A percentile compares a stretch with the other conserved stretches of the same genome.
These are phyloP conservation scores for Crataegus laevigata DNA, from an alignment of 306 rosid genomes.

Conservation along the genomic window DNA sequence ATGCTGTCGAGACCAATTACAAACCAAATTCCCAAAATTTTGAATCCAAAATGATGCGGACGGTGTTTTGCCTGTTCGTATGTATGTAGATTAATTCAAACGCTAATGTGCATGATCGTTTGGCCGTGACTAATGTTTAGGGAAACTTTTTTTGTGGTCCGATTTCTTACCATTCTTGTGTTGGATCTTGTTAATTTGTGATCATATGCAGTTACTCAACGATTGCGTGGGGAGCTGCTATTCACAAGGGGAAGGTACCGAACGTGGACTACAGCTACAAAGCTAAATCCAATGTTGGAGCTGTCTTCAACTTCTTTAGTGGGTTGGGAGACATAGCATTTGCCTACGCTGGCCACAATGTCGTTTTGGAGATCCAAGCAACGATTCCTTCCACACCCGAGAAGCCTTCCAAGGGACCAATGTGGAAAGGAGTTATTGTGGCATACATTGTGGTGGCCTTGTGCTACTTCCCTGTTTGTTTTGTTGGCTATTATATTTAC, in stretches of 20 bases:
- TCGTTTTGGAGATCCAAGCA: slow-evolving; percentile 83
- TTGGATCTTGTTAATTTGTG: not conserved
- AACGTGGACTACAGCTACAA: slow-evolving; percentile 37
- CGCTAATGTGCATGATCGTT: not conserved
- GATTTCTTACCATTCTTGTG: not conserved
- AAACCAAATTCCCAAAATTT: not conserved
- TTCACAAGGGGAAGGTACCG: slow-evolving; percentile 30
- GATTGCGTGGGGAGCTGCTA: slow-evolving; percentile 61
- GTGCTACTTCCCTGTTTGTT: slow-evolving; percentile 73
- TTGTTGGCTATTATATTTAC: slow-evolving; percentile 49
- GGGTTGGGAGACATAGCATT: slow-evolving; percentile 77
- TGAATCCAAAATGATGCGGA: not conserved
- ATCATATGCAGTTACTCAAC: slow-evolving; percentile 53
- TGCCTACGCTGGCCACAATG: slow-evolving; percentile 86
- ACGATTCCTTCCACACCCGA: slow-evolving; percentile 80
- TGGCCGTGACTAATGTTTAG: not conserved
- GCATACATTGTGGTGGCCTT: slow-evolving; percentile 71
- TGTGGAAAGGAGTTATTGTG: slow-evolving; percentile 75
- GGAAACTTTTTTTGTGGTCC: not conserved
- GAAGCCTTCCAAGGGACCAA: slow-evolving; percentile 69
- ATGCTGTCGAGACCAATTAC: not conserved
- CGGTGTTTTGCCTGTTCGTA: not conserved
- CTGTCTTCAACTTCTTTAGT: slow-evolving; percentile 42
- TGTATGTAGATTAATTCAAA: not conserved
- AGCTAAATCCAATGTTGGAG: slow-evolving; percentile 16